Conservation (phyloP, 805 yeast genomes). For the Ogataea minuta region DNA sequence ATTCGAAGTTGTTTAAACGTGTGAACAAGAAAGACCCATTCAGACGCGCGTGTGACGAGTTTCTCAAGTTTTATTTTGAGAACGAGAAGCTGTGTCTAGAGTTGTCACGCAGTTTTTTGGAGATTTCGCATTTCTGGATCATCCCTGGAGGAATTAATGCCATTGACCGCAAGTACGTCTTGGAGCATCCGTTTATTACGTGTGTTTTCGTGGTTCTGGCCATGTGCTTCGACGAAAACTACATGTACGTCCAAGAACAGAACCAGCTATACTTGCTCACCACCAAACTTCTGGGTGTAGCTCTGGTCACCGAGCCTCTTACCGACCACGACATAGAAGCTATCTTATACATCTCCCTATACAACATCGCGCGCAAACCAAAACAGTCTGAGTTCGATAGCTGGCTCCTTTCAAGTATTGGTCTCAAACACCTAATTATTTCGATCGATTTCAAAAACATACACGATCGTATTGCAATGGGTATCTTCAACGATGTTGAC, state of each 20-base stretch:
- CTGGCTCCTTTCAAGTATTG: slow-evolving; percentile 52
- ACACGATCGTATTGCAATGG: slow-evolving; percentile 34
- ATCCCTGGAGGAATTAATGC: slow-evolving; percentile 59
- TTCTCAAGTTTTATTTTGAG: slow-evolving; percentile 44
- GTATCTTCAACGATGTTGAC: slow-evolving; percentile 35
- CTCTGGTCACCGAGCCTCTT: slow-evolving; percentile 49
- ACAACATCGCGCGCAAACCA: slow-evolving; percentile 53
- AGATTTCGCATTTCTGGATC: slow-evolving; percentile 58
- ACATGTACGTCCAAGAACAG: slow-evolving; percentile 47
- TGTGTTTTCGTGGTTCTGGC: slow-evolving; percentile 53
- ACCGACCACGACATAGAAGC: slow-evolving; percentile 63
- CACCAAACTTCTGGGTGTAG: slow-evolving; percentile 46
- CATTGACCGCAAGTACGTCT: slow-evolving; percentile 44
- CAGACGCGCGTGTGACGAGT: slow-evolving; percentile 39
- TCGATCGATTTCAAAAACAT: slow-evolving; percentile 46
- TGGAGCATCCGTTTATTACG: slow-evolving; percentile 51
- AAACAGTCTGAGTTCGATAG: slow-evolving; percentile 51
- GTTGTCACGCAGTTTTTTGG: slow-evolving; percentile 47
- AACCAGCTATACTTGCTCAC: slow-evolving; percentile 47
- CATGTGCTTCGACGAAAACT: slow-evolving; percentile 55
- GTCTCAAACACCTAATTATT: slow-evolving; percentile 46
- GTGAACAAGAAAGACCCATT: slow-evolving; percentile 31
- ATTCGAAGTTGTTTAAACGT: slow-evolving; percentile 28
- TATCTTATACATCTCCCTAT: slow-evolving; percentile 51
- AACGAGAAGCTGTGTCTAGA: slow-evolving; percentile 43